Evolutionary conservation across 2,329 filamentous ascomycete species (phyloP), one percentile per base, ranked within the genome.

Genomic region (Aspergillus sp.): DNA sequence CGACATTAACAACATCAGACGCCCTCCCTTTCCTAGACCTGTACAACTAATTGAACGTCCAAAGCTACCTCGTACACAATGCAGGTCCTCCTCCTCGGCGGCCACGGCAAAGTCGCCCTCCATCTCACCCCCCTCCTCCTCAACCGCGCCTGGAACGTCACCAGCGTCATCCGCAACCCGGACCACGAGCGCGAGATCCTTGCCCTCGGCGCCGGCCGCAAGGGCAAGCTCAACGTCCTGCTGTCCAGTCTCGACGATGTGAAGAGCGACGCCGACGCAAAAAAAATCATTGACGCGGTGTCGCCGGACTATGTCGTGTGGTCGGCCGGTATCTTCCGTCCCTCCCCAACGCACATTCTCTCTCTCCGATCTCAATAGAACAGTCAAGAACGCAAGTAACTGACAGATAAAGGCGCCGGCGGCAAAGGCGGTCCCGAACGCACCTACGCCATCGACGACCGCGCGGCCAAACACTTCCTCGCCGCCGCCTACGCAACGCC

Each of bases 21-120:
- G 4, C 14, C 9, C 9, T 17, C 35, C 35, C 16, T 17, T 8
- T n/a, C 14, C 35, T n/a, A 38, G 35, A 38, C 35, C 35, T 17
- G 10, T 10, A 42, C 19, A 24, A 19, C 16, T 22, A 10, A 19
- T 19, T 20, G 7, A 17, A 41, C 17, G n/a, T 22, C 40, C 38
- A 41, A 41, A n/a, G 26, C 33, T 17, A 10, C 11, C 17, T n/a
- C n/a, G n/a, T 19, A 17, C 50, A 66, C 49, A 51, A 69, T 69
- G 65, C 76, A 70, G 77, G 83, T 92, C 53, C 84, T 92, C 55
- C 73, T 94, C 59, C 82, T 94, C 57, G 89, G 89, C 64, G 90
- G 89, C 63, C 89, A 92, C 75, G 90, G 90, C 74, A 90, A 91
- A 68, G 73, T 94, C 54, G 82, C 89, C 59, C 83, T 89, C 53